These are phyloP conservation scores for Phytophthora ohioensis DNA, from an alignment of 352 stramenopile species.

Conservation along the genomic window DNA sequence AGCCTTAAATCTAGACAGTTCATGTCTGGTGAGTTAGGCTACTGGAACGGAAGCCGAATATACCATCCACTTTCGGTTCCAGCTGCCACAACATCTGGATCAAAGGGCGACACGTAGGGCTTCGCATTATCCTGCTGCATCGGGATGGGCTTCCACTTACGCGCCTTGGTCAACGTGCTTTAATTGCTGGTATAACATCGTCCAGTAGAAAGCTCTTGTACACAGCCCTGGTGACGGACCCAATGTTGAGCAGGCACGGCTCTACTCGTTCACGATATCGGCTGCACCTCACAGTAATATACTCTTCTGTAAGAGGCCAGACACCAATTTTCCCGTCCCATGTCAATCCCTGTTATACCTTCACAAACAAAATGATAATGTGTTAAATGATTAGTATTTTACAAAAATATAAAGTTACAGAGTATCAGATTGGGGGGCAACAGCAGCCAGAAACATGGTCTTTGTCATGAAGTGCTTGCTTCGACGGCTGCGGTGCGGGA, in stretches of 20 bases:
- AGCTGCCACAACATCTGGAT: slow-evolving; percentile 28
- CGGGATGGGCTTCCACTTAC: slow-evolving; percentile 16
- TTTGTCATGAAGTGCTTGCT: neutral
- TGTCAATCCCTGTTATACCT: neutral
- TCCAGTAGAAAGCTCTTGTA: slow-evolving; percentile 32
- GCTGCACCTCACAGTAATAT: neutral
- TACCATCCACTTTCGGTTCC: slow-evolving; percentile 21
- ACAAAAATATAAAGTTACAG: neutral
- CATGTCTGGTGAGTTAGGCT: slow-evolving; percentile 32
- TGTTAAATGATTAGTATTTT: neutral
- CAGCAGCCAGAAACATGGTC: neutral
- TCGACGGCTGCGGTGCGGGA: neutral
- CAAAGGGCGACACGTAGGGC: slow-evolving; percentile 20
- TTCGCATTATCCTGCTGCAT: slow-evolving; percentile 47
- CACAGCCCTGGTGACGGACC: slow-evolving; percentile 21
- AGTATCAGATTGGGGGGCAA: neutral
- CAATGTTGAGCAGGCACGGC: slow-evolving; percentile 9
- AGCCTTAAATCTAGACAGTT: too few species aligned
- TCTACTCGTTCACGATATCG: neutral
- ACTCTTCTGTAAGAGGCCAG: slow-evolving; percentile 30
- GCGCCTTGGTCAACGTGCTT: slow-evolving; percentile 19
- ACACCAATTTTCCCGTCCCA: slow-evolving; percentile 37
- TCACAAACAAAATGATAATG: neutral
- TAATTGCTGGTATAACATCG: slow-evolving; percentile 36
- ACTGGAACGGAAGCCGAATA: slow-evolving; percentile 33